Evolutionary conservation across 176 grass and related monocot species (phyloP), one percentile per base, ranked within the genome.

Genomic region (Musa itinerans): DNA sequence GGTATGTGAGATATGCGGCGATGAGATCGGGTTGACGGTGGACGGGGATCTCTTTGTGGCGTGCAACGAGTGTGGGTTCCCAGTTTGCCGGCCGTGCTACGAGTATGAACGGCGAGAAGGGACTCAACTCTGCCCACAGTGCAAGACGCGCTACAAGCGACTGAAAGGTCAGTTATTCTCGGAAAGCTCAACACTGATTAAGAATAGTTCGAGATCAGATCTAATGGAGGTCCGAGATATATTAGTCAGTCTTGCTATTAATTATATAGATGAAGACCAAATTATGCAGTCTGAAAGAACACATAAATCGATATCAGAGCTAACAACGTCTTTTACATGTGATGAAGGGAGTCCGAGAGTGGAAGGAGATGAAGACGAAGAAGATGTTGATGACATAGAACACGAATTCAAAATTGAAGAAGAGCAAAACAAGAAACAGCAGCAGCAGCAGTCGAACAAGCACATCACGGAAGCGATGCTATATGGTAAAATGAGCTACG

Each of bases 91-190:
- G 50, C 91, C 91, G 3, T 95, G 96, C 89, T 99, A 99, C 72
- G 96, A 99, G 83, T 99, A 99, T 52, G 96, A 99, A 86, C 85
- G 96, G 54, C 78, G 95, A 21, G 95, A 99, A 78, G 95, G 95
- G 67, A 99, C 95, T 27, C 95, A 99, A 83, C 78, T 89, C 67
- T 99, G 95, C 64, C 95, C 96, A 2, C 96, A 95, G 77, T 99
- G 96, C 91, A 92, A 87, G 83, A 99, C 96, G n/a, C 90, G 95
- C 9, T 99, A 99, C 91, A 99, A 94, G 84, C 90, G 95, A 19
- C 82, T 94, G 84, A 99, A 99, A 79, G 95, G 91, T 90, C 81
- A 68, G 25, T n/a, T 25, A 29, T 1, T 9, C 19, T 27, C 27
- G 50, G 34, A 43, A 43, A 43, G 4, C 34, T 43, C 34, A 6